Percentiles rank a stretch among this genome's conserved stretches.
Conservation (phyloP, 1,139 yeast species). For the Suhomyces coccinellae region DNA sequence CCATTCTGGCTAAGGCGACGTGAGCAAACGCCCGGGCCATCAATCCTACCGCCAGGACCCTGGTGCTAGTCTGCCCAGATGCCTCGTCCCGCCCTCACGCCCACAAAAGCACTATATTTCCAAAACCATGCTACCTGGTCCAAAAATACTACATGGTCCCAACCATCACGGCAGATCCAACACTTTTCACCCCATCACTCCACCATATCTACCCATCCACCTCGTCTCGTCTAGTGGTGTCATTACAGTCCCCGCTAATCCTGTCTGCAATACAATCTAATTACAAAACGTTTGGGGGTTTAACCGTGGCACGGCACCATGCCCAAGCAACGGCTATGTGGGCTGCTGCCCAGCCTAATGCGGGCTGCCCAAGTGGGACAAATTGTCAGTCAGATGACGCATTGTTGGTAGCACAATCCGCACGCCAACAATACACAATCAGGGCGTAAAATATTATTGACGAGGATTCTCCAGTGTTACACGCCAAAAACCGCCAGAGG, state of each 20-base stretch:
- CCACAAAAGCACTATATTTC: no score
- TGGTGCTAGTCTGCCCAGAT: no score
- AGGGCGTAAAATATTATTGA: constrained; percentile 7
- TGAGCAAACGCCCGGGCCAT: no score
- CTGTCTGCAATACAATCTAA: neutral
- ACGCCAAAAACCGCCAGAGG: constrained; percentile 4
- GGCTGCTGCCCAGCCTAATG: neutral
- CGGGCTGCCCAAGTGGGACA: constrained; percentile 5
- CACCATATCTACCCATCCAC: neutral
- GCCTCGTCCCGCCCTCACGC: no score
- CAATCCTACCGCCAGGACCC: no score
- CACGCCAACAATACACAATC: constrained; percentile 3
- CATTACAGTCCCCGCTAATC: no score
- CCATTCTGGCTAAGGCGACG: no score
- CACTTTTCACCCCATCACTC: neutral
- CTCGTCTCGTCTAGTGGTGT: neutral
- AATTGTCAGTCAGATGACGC: constrained; percentile 1
- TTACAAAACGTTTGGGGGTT: neutral
- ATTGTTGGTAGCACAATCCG: constrained; percentile 5
- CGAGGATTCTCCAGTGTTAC: constrained; percentile 9
- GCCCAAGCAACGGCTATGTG: constrained; percentile 1
- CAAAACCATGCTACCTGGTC: no score
- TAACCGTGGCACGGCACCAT: constrained; percentile 5
- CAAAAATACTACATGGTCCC: no score
- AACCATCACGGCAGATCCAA: no score